Evolutionary conservation across 495 filamentous ascomycete genomes (phyloP), one percentile per base, ranked within the genome.

Genomic region (Xylaria sp.): DNA sequence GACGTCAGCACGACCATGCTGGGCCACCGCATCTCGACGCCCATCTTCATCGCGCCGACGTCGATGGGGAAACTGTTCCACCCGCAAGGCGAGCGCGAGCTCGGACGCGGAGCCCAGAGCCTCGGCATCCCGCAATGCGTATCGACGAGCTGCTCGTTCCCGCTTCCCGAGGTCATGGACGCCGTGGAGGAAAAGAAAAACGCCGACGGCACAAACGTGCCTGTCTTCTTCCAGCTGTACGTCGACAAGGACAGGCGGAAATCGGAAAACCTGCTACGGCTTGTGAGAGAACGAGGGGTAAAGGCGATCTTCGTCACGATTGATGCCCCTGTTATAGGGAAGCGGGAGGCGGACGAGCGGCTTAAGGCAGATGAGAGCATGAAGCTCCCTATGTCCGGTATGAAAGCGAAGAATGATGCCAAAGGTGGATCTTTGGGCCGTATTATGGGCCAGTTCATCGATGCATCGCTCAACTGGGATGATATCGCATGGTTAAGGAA

Each of bases 211-310:
- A 55, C 44, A 3, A 29, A 52, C 29, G 65, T 80, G 17, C 81
- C 83, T 2, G 87, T 93, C 74, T 94, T 94, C 82, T 91, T 94
- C 74, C 93, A 96, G 74, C 81, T 97, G 46, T 97, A 97, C 74
- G 92, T 96, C 64, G 91, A 95, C 79, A 89, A 88, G 52, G 85
- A 93, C 70, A 86, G 92, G 1, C 65, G 80, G 53, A 92, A 92
- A 72, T 90, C 90, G n/a, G 91, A 89, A 59, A 82, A 79, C 0
- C 81, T 96, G 14, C 81, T 97, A 0, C 81, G 80, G 1, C 81
- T 86, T 59, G 89, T 89, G 44, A 82, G 80, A 33, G 82, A 84
- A 19, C 82, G 88, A 1, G 90, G 90, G 59, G 81, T 93, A 41
- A 89, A 89, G 71, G 91, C 85, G 0, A 84, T 93, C 63, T 90